phyloP scores from a whole-genome alignment of 2,329 filamentous ascomycete genomes.

The Ceratocystis variospora region DNA sequence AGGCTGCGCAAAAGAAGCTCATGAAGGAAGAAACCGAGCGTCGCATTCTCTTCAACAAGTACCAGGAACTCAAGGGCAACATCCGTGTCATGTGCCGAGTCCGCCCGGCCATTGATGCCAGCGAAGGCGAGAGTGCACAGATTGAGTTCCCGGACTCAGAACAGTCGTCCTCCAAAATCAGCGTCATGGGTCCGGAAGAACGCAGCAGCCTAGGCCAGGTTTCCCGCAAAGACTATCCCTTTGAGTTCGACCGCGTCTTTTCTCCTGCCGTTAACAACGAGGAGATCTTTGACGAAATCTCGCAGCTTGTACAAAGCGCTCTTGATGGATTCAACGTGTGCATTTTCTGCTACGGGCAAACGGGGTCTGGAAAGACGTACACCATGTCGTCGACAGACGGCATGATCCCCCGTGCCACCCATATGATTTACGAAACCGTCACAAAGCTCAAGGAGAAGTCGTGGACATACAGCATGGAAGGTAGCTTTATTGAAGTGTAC shows the following conservation, averaged over 20 bases:
- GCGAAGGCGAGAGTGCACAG: slow-evolving; percentile 53
- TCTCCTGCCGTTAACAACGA: slow-evolving; percentile 61
- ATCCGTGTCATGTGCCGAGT: slow-evolving; percentile 97
- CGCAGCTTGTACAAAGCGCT: slow-evolving; percentile 88
- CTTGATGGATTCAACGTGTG: slow-evolving; percentile 97
- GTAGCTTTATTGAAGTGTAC: slow-evolving; percentile 94
- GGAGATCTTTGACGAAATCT: slow-evolving; percentile 90
- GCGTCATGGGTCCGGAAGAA: slow-evolving; percentile 70
- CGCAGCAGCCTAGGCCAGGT: slow-evolving; percentile 65
- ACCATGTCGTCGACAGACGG: slow-evolving; percentile 88
- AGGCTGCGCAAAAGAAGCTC: slow-evolving; percentile 63
- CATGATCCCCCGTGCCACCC: slow-evolving; percentile 87
- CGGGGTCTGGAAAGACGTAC: slow-evolving; percentile 88
- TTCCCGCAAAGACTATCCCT: slow-evolving; percentile 65
- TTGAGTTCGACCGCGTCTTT: slow-evolving; percentile 90
- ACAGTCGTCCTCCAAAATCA: slow-evolving; percentile 76
- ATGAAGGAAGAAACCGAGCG: slow-evolving; percentile 83
- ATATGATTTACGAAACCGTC: slow-evolving; percentile 86
- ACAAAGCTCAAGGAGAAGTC: slow-evolving; percentile 74
- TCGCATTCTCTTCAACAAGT: slow-evolving; percentile 88
- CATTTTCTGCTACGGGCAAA: slow-evolving; percentile 97
- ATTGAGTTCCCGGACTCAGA: slow-evolving; percentile 63
- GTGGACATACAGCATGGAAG: slow-evolving; percentile 89
- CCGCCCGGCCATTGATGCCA: slow-evolving; percentile 50
- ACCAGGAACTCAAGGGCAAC: slow-evolving; percentile 95